Base-by-base conservation (phyloP, 139 green algal genomes). In the Cymbomonas tetramitiformis region DNA sequence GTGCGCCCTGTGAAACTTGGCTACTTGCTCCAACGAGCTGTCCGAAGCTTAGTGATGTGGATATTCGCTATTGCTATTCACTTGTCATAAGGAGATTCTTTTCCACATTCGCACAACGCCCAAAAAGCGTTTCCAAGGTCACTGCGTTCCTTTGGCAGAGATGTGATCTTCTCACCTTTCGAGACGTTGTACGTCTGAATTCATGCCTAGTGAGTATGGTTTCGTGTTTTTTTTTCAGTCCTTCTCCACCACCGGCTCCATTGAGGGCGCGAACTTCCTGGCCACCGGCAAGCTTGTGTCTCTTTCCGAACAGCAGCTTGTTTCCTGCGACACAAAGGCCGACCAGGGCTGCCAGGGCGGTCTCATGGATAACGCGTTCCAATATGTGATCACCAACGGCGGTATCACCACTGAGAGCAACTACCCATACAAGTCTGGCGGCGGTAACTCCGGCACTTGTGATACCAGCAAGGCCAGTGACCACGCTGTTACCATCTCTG, bases 301-400 rank as follows among this genome's bases (percentile, higher is more conserved):
- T 32, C 69, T 90, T 10, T 76, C 63, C 4, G 80, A 86, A 62
- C 81, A 90, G 67, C 73, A 86, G 62, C 44, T 90, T 3, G 72
- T 88, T 44, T 80, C 87, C 67, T 90, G 81, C 19, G 65, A 71
- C 31, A 34, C 58, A 2, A 56, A 38, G 23, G 66, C 49, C 46
- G 55, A 65, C 43, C 47, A 23, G 0, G 70, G 65, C 1, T 77
- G 65, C 48, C 29, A 59, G n/a, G 65, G 70, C 9, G 70, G 70
- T 29, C 51, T 77, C 19, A 62, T 67, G 56, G 64, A 59, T 40
- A 74, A 78, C 46, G 66, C 62, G 49, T 57, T 78, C 24, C 39
- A 64, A 26, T 78, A 72, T 33, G 39, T 78, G 28, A 25, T 62
- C 41, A 53, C 55, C 18, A 49, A 64, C 3, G 69, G 68, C 0